phyloP scores from a whole-genome alignment of 2,329 filamentous ascomycete species.

The Beauveria rudraprayagi region DNA sequence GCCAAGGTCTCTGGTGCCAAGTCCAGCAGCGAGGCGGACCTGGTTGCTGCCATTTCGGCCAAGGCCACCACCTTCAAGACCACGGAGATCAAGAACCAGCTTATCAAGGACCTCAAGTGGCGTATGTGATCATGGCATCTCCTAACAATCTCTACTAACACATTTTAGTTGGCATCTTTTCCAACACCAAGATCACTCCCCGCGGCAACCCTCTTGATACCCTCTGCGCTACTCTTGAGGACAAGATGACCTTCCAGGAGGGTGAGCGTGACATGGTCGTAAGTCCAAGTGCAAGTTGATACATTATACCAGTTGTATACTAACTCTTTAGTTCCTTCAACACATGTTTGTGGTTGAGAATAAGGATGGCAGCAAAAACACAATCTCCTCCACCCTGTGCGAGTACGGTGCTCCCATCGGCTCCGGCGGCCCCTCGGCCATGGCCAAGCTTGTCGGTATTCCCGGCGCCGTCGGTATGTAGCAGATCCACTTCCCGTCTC shows the following conservation, averaged over 20 bases:
- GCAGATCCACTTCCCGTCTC: background rate
- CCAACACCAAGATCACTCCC: constrained; percentile 59
- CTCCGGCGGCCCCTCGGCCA: constrained; percentile 70
- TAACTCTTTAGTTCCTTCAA: constrained; percentile 45
- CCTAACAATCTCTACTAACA: background rate
- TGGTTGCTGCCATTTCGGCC: constrained; percentile 63
- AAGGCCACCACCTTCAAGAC: constrained; percentile 60
- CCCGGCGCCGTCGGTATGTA: constrained; percentile 37
- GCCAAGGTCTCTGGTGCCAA: constrained; percentile 64
- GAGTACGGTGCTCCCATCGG: constrained; percentile 75
- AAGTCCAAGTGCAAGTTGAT: constrained; percentile 16
- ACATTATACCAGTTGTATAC: background rate
- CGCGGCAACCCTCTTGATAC: constrained; percentile 78
- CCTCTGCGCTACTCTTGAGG: constrained; percentile 79
- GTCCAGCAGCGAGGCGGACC: constrained; percentile 58
- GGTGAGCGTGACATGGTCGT: constrained; percentile 79
- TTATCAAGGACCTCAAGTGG: constrained; percentile 9
- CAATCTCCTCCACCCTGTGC: constrained; percentile 68
- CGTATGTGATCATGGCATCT: background rate
- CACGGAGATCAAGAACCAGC: constrained; percentile 52
- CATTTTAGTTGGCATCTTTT: constrained; percentile 50
- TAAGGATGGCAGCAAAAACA: constrained; percentile 70
- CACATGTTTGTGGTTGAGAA: constrained; percentile 80
- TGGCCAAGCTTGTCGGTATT: constrained; percentile 76
- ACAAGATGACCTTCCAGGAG: constrained; percentile 83